These are phyloP conservation scores for Mortierella sp. DNA, from an alignment of 371 early-diverging fungal species.

Conservation along the genomic window DNA sequence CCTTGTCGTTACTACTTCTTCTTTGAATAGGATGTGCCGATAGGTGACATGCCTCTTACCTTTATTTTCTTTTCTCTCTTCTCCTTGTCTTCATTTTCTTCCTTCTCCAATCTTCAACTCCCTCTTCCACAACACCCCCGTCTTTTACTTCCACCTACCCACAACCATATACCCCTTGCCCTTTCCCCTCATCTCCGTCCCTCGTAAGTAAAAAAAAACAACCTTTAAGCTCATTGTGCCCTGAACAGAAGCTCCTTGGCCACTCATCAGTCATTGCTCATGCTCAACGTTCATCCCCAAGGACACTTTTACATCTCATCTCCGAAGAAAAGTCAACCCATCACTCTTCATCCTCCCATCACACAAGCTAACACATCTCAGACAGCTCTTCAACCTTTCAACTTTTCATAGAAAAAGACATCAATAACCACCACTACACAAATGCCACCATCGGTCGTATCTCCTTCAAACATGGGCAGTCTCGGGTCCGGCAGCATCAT, in stretches of 20 bases:
- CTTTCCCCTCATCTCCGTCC: not conserved
- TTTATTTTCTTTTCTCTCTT: not conserved
- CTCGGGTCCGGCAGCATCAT: conserved; percentile 7
- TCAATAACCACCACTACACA: not conserved
- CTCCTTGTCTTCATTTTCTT: not conserved
- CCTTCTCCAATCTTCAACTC: not conserved
- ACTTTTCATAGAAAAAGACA: not conserved
- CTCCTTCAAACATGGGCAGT: not conserved
- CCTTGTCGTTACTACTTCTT: not conserved
- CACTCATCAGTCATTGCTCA: not conserved
- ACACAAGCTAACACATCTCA: not conserved
- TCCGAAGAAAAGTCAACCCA: not conserved
- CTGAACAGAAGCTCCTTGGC: not conserved
- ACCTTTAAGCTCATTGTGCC: conserved; percentile 4
- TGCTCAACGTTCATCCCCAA: not conserved
- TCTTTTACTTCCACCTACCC: not conserved
- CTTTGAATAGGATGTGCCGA: no score
- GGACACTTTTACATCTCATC: not conserved
- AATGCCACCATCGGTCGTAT: conserved; percentile 10
- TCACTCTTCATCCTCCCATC: not conserved
- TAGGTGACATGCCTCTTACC: not conserved
- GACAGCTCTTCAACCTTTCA: not conserved
- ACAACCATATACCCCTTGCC: not conserved
- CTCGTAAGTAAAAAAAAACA: not conserved
- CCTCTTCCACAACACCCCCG: not conserved